Percentiles rank a stretch among this genome's conserved stretches.
phyloP scores from a whole-genome alignment of 805 yeast genomes.

The Wickerhamomyces xylosicus region DNA sequence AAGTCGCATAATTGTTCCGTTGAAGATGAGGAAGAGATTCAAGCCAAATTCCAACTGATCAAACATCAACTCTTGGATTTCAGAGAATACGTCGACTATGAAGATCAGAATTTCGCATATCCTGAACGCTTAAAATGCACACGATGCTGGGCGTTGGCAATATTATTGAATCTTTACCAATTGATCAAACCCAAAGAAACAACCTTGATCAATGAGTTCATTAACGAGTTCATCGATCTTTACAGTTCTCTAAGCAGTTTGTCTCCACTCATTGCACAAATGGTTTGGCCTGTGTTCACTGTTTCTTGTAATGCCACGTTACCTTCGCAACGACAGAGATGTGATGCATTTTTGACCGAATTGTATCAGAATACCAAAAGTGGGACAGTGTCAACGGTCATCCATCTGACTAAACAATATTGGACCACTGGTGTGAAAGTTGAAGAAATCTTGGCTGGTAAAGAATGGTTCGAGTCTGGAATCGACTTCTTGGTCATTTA shows the following conservation, averaged over 20 bases:
- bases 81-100: conserved; percentile 32
- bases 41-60: conserved; percentile 23
- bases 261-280: conserved; percentile 43
- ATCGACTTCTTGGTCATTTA: conserved; percentile 33
- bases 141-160: conserved; percentile 44
- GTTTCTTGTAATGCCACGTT: conserved; percentile 34
- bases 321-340: conserved; percentile 20
- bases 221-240: conserved; percentile 35
- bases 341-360: conserved; percentile 27
- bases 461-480: conserved; percentile 39
- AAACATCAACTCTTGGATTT: conserved; percentile 29
- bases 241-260: conserved; percentile 34
- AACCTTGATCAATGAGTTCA: conserved; percentile 22
- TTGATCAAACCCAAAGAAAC: conserved; percentile 22
- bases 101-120: conserved; percentile 27
- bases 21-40: conserved; percentile 8
- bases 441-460: conserved; percentile 31
- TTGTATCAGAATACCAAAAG: conserved; percentile 39
- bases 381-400: conserved; percentile 40
- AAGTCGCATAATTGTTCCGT: conserved; percentile 8
- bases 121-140: conserved; percentile 37
- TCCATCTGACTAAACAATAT: conserved; percentile 30
- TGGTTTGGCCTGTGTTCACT: conserved; percentile 54
- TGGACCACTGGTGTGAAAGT: conserved; percentile 35
- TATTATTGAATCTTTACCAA: conserved; percentile 22